These are phyloP conservation scores for Gleditsia sinensis DNA, from an alignment of 306 rosid genomes.

Conservation along the genomic window DNA sequence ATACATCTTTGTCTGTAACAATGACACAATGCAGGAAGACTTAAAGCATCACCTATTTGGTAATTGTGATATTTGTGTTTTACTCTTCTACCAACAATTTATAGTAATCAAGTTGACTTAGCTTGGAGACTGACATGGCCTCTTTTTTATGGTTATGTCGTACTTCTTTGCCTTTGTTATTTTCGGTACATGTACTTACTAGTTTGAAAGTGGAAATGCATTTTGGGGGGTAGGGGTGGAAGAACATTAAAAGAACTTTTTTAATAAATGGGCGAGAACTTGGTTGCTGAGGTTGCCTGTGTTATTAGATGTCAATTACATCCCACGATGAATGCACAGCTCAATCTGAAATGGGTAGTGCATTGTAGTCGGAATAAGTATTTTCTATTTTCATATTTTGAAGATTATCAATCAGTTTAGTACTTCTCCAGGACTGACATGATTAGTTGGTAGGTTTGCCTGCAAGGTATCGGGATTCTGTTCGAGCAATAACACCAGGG, in stretches of 20 bases:
- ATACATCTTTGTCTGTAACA: slow-evolving; percentile 94
- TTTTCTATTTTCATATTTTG: neutral
- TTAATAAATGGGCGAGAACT: neutral
- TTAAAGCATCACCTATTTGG: slow-evolving; percentile 89
- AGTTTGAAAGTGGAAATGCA: neutral
- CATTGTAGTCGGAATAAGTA: neutral
- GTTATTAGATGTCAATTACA: neutral
- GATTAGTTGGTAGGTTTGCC: slow-evolving; percentile 70
- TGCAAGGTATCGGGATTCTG: slow-evolving; percentile 92
- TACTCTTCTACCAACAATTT: neutral
- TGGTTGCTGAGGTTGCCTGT: neutral
- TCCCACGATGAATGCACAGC: neutral
- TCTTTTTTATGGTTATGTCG: neutral
- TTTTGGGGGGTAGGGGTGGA: neutral
- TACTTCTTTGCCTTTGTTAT: neutral
- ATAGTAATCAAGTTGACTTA: neutral
- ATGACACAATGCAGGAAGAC: slow-evolving; percentile 98
- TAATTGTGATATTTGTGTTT: slow-evolving; percentile 30
- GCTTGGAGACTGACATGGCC: neutral
- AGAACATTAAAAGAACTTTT: neutral
- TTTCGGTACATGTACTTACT: neutral
- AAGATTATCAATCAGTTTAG: slow-evolving; percentile 9
- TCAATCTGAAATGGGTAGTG: neutral
- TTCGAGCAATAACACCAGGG: slow-evolving; percentile 91
- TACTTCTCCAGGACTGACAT: slow-evolving; percentile 23